Conservation (phyloP, 306 rosid genomes). For the Lotus japonicus region DNA sequence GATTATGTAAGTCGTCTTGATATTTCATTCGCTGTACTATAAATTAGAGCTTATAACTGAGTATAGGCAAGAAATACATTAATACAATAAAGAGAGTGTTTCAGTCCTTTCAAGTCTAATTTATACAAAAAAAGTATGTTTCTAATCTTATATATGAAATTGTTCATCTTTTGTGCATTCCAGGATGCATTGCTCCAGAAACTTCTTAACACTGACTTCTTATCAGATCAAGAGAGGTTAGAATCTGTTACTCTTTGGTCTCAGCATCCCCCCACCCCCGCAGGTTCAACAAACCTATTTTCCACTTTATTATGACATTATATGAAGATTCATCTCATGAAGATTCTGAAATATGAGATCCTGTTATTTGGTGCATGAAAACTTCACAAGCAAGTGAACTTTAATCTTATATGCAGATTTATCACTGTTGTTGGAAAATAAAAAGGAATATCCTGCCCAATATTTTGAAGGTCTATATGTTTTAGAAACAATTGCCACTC, state of each 20-base stretch:
- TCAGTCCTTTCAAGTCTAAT: no score
- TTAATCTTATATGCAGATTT: no score
- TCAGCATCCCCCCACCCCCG: neutral
- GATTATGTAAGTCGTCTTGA: no score
- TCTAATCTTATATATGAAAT: neutral
- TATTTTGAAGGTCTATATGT: no score
- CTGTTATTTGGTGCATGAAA: neutral
- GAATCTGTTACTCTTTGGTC: conserved; percentile 19
- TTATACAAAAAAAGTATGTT: neutral
- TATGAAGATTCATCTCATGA: conserved; percentile 2
- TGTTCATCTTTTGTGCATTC: conserved; percentile 23
- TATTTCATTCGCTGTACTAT: no score
- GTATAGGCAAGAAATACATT: no score
- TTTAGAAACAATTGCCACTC: no score
- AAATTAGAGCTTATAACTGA: no score
- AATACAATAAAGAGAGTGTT: no score
- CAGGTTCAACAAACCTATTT: neutral
- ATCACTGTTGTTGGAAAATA: no score
- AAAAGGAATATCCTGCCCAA: no score
- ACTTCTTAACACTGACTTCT: conserved; percentile 51
- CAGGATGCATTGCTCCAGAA: conserved; percentile 88
- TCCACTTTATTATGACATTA: neutral
- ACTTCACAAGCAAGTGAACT: no score
- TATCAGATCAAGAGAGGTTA: conserved; percentile 83
- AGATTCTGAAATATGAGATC: neutral